Evolutionary conservation across 108 stramenopile species (phyloP).

Genomic region (Heterococcus sp.): DNA sequence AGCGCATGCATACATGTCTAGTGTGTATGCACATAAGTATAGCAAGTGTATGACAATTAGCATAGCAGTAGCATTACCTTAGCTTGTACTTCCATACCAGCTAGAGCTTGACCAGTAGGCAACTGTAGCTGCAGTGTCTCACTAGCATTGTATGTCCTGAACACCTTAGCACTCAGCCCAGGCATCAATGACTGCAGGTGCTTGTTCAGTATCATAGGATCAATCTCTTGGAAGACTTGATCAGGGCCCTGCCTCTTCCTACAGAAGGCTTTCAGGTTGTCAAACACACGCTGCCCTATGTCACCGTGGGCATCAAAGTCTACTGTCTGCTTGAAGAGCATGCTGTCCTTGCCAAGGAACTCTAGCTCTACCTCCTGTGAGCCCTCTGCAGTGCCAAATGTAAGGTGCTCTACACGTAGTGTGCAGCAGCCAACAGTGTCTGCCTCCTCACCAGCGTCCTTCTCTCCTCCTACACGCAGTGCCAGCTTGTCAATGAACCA

Average conservation of each 20-base stretch:
- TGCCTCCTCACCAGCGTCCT: conserved; percentile 98
- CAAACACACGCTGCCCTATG: conserved; percentile 61
- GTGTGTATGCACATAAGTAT: too few species aligned
- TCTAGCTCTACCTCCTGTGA: conserved; percentile 89
- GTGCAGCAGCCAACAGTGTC: conserved; percentile 99
- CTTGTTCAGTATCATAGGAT: conserved; percentile 73
- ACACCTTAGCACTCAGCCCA: conserved; percentile 98
- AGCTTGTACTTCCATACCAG: conserved; percentile 72
- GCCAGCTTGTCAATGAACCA: conserved; percentile 99
- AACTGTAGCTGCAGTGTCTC: conserved; percentile 94
- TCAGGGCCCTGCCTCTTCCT: conserved; percentile 78
- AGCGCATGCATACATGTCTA: too few species aligned
- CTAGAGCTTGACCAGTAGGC: conserved; percentile 67
- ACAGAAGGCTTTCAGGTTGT: conserved; percentile 84
- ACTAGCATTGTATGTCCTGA: conserved; percentile 99
- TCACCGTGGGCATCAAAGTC: conserved; percentile 75
- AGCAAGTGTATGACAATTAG: background rate
- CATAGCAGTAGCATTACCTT: too few species aligned
- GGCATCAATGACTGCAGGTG: conserved; percentile 95
- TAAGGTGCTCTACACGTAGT: conserved; percentile 93
- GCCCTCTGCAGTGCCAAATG: conserved; percentile 61
- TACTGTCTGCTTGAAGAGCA: conserved; percentile 99
- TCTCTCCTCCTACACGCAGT: conserved; percentile 99
- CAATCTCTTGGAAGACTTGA: conserved; percentile 80
- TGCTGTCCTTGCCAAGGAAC: conserved; percentile 99